phyloP scores from a whole-genome alignment of 75 land plant species.

The Pseudotsuga menziesii region DNA sequence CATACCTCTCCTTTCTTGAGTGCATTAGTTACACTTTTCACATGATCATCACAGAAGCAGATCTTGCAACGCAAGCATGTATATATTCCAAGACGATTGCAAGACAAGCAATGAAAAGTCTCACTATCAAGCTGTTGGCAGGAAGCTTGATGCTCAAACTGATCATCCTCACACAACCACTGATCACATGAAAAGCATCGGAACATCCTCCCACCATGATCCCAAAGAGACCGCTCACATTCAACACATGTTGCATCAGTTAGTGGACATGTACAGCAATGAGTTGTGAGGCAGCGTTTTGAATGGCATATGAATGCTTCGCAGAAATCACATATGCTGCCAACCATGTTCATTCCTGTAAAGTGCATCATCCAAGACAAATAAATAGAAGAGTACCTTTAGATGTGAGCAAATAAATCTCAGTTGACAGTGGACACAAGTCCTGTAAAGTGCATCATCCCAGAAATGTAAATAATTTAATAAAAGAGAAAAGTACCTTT shows the following conservation, averaged over 20 bases:
- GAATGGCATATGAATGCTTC: conserved; percentile 47
- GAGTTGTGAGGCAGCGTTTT: conserved; percentile 27
- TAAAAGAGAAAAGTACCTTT: neutral
- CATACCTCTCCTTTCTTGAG: conserved; percentile 39
- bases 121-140: conserved; percentile 46
- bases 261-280: conserved; percentile 35
- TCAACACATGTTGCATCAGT: conserved; percentile 36
- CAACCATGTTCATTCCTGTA: conserved; percentile 41
- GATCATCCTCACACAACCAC: conserved; percentile 47
- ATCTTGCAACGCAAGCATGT: conserved; percentile 46
- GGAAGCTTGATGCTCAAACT: conserved; percentile 49
- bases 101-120: conserved; percentile 40
- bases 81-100: conserved; percentile 37
- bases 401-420: neutral
- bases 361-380: neutral
- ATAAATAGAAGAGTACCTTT: neutral
- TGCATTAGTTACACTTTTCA: conserved; percentile 33
- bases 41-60: conserved; percentile 51
- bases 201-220: conserved; percentile 42
- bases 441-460: no score
- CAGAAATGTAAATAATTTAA: no score
- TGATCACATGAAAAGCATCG: conserved; percentile 47
- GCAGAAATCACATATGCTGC: conserved; percentile 37
- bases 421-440: neutral
- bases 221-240: conserved; percentile 41